Percentiles rank a stretch among this genome's conserved stretches.
phyloP scores from a whole-genome alignment of 139 green algal genomes.

The Coccomyxa sp. region DNA sequence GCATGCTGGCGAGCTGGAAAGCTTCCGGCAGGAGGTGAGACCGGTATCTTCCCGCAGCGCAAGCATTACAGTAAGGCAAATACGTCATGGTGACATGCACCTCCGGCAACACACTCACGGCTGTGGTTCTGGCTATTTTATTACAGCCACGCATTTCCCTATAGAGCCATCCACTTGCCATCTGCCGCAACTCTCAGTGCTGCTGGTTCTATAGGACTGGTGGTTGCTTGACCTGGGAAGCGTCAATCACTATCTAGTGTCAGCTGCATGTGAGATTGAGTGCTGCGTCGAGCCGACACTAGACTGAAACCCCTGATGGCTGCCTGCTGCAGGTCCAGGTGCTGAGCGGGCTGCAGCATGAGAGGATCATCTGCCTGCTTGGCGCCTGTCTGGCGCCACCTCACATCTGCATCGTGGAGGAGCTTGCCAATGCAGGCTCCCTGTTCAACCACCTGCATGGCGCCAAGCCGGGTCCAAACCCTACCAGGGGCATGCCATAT shows the following conservation, averaged over 20 bases:
- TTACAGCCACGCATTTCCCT: too few relatives aligned
- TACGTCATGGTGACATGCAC: too few relatives aligned
- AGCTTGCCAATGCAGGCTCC: constrained; percentile 54
- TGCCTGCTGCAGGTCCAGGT: constrained; percentile 27
- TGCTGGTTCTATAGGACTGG: too few relatives aligned
- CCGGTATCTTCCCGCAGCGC: not conserved
- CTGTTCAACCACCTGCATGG: constrained; percentile 51
- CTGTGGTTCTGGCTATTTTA: too few relatives aligned
- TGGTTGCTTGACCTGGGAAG: too few relatives aligned
- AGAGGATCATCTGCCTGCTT: constrained; percentile 43
- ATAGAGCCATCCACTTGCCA: too few relatives aligned
- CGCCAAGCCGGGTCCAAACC: not conserved
- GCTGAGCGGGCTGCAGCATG: constrained; percentile 38
- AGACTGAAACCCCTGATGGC: constrained; percentile 16
- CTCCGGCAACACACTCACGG: too few relatives aligned
- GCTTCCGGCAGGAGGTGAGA: constrained; percentile 16
- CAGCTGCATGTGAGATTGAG: constrained; percentile 76
- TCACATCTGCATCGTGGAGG: constrained; percentile 75
- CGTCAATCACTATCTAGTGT: too few relatives aligned
- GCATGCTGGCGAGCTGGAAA: constrained; percentile 19
- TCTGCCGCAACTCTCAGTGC: too few relatives aligned
- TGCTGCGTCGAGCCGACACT: constrained; percentile 15
- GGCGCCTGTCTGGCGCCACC: constrained; percentile 50
- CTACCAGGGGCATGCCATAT: constrained; percentile 25
- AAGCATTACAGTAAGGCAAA: too few relatives aligned